These are phyloP conservation scores for Sungouiella blattae DNA, from an alignment of 805 yeast genomes.

Conservation along the genomic window DNA sequence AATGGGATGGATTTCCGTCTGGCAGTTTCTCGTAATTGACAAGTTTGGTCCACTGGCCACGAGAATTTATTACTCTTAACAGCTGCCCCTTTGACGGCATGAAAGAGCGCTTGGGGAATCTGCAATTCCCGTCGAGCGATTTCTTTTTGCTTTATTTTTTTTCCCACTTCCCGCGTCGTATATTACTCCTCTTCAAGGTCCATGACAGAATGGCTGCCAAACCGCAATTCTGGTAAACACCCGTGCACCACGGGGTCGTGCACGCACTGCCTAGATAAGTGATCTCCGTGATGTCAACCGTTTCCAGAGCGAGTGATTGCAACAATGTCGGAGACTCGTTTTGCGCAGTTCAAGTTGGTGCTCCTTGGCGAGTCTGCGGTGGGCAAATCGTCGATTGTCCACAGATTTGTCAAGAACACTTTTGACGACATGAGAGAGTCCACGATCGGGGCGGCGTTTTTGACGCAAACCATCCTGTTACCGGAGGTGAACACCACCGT, in stretches of 20 bases:
- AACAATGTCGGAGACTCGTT: conserved; percentile 13
- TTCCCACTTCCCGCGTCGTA: too few relatives aligned
- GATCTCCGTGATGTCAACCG: neutral
- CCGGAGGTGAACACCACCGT: conserved; percentile 67
- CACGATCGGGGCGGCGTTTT: conserved; percentile 95
- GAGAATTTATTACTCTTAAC: too few relatives aligned
- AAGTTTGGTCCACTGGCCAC: too few relatives aligned
- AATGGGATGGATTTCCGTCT: too few relatives aligned
- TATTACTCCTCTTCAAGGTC: too few relatives aligned
- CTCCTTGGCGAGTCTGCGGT: conserved; percentile 97
- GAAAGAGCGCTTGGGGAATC: too few relatives aligned
- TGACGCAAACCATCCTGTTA: conserved; percentile 88
- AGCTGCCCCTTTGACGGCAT: too few relatives aligned
- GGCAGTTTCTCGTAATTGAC: too few relatives aligned
- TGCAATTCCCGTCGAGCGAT: too few relatives aligned
- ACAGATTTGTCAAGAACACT: conserved; percentile 90
- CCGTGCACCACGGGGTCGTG: conserved; percentile 5
- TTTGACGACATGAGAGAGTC: conserved; percentile 98
- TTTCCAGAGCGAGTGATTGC: neutral
- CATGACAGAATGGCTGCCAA: too few relatives aligned
- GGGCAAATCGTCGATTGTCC: conserved; percentile 89
- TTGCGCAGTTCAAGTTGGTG: conserved; percentile 77
- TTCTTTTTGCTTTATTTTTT: too few relatives aligned
- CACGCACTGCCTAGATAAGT: conserved; percentile 6
- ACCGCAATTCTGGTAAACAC: too few relatives aligned